Base-by-base conservation (phyloP, 257 asterid species). In the Penstemon davidsonii region DNA sequence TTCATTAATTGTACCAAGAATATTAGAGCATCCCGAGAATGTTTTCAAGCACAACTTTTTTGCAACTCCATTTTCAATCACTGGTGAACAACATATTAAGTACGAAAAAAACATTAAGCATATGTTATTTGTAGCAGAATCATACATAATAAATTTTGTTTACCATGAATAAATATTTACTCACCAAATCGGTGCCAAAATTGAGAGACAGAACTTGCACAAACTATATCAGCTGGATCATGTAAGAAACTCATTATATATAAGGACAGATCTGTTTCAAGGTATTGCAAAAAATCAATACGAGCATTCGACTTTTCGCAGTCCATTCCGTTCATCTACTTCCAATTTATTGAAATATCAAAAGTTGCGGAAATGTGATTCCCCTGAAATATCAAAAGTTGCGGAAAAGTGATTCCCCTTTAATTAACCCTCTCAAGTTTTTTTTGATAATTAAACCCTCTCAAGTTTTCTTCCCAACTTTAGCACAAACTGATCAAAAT, bases 141-240 rank as follows among this genome's bases (percentile, higher is more conserved):
- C 25, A 19, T 19, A 19, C 0, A 19, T 19, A 19, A 19, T 19
- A 19, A 19, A 19, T 19, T 19, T 19, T 19, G 25, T 19, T 19
- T 19, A 19, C 81, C 77, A 40, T 37, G 36, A 13, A 19, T 19
- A 19, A 19, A 19, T 33, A 10, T 44, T 42, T 41, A 62, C 95
- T 79, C 70, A 88, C 97, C 88, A 74, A 87, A 85, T 46, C 74
- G 83, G 67, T 63, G 86, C 96, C 95, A 89, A 60, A 66, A 19
- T 57, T 64, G 83, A 2, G 92, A 87, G 57, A 82, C 90, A n/a
- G 78, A 69, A 60, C 84, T 68, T 33, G 84, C 83, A 51, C 84
- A 86, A 60, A 79, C 84, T n/a, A 89, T 61, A 76, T 87, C 96
- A 36, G 78, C 81, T 5, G 89, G 90, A 68, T 89, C 96, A 73